phyloP scores from a whole-genome alignment of 257 asterid species.

The Solanum neorickii region DNA sequence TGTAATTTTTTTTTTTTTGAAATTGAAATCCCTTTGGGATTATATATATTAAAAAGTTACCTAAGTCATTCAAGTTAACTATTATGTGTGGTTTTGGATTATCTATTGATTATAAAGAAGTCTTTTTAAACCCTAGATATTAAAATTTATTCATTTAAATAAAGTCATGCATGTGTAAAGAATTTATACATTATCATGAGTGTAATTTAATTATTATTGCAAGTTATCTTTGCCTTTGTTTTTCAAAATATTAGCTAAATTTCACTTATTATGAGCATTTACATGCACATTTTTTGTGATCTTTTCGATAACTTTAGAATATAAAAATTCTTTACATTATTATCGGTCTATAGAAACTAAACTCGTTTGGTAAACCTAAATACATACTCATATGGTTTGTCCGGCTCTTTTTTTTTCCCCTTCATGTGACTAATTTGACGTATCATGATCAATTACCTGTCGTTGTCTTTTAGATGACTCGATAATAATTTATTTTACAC shows the following conservation, averaged over 20 bases:
- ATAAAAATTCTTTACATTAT: neutral
- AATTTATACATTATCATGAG: no score
- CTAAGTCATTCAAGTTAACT: neutral
- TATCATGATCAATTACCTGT: neutral
- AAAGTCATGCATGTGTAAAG: neutral
- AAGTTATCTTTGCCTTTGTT: neutral
- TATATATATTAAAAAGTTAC: neutral
- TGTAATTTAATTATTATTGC: neutral
- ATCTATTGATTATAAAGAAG: neutral
- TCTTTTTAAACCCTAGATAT: neutral
- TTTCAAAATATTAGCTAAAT: neutral
- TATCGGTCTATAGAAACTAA: neutral
- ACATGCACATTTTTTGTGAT: neutral
- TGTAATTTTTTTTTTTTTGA: neutral
- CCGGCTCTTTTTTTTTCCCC: no score
- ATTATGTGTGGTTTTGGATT: neutral
- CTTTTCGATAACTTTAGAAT: neutral
- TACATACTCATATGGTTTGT: neutral
- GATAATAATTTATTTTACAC: neutral
- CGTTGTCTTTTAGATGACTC: neutral
- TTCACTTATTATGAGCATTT: neutral
- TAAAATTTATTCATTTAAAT: neutral
- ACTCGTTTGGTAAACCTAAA: neutral
- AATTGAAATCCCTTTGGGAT: neutral
- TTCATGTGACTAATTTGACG: neutral